A percentile compares a stretch with the other conserved stretches of the same genome.
These are phyloP conservation scores for Ceriops decandra DNA, from an alignment of 345 rosid genomes.

Conservation along the genomic window DNA sequence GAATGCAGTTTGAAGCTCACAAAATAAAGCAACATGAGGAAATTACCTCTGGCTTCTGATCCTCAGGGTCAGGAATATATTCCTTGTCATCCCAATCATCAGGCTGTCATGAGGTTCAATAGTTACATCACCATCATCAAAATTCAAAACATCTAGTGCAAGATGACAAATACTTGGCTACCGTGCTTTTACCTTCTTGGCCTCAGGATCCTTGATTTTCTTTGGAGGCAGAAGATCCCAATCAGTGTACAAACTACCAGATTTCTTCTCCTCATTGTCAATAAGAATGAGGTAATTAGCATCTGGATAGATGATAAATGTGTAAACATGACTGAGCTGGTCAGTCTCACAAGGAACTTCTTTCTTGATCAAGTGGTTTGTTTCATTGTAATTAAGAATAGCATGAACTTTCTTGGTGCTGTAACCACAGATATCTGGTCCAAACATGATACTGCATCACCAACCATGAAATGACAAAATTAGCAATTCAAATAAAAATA, in stretches of 20 bases:
- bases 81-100: slow-evolving; percentile 98
- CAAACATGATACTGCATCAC: slow-evolving; percentile 90
- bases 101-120: slow-evolving; percentile 50
- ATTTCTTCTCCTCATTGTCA: slow-evolving; percentile 89
- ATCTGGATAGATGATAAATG: slow-evolving; percentile 86
- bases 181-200: slow-evolving; percentile 58
- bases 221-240: slow-evolving; percentile 94
- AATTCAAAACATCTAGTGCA: not conserved
- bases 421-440: slow-evolving; percentile 97
- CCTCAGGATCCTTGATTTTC: slow-evolving; percentile 88
- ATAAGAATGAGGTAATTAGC: slow-evolving; percentile 88
- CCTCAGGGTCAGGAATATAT: slow-evolving; percentile 90
- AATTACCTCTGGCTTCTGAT: slow-evolving; percentile 82
- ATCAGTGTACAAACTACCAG: slow-evolving; percentile 85
- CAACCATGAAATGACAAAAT: slow-evolving; percentile 7
- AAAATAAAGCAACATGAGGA: not conserved
- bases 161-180: not conserved
- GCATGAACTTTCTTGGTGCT: slow-evolving; percentile 99
- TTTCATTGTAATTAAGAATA: slow-evolving; percentile 71
- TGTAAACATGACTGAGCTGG: slow-evolving; percentile 92
- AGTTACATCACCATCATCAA: not conserved
- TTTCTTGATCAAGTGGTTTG: slow-evolving; percentile 92
- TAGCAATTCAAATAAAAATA: not conserved
- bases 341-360: slow-evolving; percentile 99
- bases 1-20: too few species aligned